These are phyloP conservation scores for Meyerozyma athensensis DNA, from an alignment of 1,139 yeast genomes.

Conservation along the genomic window DNA sequence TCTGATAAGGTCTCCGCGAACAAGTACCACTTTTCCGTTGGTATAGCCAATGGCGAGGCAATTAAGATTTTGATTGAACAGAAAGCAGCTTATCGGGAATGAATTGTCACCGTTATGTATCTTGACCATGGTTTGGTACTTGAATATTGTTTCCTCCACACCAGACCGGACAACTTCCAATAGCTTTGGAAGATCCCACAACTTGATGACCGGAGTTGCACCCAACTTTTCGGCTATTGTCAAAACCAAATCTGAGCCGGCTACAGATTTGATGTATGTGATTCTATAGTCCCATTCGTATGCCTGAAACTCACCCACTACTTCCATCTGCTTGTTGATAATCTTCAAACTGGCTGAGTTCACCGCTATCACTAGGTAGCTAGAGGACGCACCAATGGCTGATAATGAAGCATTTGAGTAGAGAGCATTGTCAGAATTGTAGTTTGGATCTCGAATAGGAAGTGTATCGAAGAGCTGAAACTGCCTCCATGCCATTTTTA, in stretches of 20 bases:
- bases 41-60: conserved; percentile 81
- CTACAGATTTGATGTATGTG: conserved; percentile 48
- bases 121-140: conserved; percentile 29
- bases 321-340: conserved; percentile 41
- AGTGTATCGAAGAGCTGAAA: conserved; percentile 81
- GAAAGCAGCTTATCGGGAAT: conserved; percentile 68
- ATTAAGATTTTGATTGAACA: conserved; percentile 51
- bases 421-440: conserved; percentile 56
- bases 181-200: conserved; percentile 64
- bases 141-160: conserved; percentile 27
- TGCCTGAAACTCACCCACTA: conserved; percentile 51
- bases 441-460: conserved; percentile 80
- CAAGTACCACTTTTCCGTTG: conserved; percentile 76
- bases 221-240: conserved; percentile 77
- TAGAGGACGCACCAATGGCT: conserved; percentile 52
- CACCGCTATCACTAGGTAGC: conserved; percentile 56
- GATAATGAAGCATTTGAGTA: conserved; percentile 78
- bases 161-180: conserved; percentile 19
- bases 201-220: conserved; percentile 56
- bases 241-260: conserved; percentile 47
- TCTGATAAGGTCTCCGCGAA: conserved; percentile 81
- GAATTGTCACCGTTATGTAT: conserved; percentile 55
- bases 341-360: conserved; percentile 53
- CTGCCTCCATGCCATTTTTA: conserved; percentile 62
- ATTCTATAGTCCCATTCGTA: conserved; percentile 63